Percentiles rank a stretch among this genome's conserved stretches.
phyloP scores from a whole-genome alignment of 2,329 filamentous ascomycete species.

The Epichloe aotearoae region DNA sequence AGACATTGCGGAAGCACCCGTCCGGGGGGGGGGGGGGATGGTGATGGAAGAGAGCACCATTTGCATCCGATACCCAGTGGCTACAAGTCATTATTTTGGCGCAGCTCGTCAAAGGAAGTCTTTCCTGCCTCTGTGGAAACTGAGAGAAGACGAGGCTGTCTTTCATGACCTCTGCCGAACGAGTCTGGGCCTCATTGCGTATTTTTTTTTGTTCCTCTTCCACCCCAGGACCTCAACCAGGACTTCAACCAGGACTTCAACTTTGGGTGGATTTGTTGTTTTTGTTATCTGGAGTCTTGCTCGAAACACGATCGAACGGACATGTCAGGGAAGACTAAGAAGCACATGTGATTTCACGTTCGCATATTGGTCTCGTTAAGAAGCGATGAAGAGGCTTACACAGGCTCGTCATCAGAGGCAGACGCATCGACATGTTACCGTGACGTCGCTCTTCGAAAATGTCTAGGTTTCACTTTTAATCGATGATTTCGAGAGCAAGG shows the following conservation, averaged over 20 bases:
- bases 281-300: not conserved
- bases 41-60: not conserved
- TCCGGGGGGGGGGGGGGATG: no score
- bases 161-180: not conserved
- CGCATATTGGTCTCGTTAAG: no score
- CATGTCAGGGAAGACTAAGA: no score
- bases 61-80: conserved; percentile 2
- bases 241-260: not conserved
- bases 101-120: not conserved
- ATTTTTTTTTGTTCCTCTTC: not conserved
- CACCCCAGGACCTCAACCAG: not conserved
- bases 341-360: no score
- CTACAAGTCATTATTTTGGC: not conserved
- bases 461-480: no score
- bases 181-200: not conserved
- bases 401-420: not conserved
- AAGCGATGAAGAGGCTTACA: no score
- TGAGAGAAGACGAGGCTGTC: not conserved
- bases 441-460: not conserved
- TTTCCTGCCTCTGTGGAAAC: not conserved
- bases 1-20: not conserved
- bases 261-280: not conserved
- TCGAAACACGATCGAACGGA: no score
- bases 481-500: not conserved
- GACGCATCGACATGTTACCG: not conserved